phyloP scores from a whole-genome alignment of 257 asterid species.

The Solanum sitiens region DNA sequence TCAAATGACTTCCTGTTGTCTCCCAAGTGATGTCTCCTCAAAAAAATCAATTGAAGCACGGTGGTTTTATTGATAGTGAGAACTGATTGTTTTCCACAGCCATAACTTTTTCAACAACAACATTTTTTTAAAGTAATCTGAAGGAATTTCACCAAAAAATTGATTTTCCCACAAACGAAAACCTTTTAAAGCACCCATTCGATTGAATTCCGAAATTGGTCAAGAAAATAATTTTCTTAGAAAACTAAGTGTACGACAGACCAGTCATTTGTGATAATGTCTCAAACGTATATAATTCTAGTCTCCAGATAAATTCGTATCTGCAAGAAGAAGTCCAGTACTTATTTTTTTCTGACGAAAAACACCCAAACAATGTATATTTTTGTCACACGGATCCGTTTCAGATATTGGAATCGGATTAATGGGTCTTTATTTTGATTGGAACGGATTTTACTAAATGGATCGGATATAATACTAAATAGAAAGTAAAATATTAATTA shows the following conservation, averaged over 20 bases:
- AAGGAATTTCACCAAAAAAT: conserved; percentile 56
- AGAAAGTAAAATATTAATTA: too few relatives aligned
- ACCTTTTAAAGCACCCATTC: conserved; percentile 37
- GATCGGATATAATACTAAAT: too few relatives aligned
- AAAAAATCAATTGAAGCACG: not conserved
- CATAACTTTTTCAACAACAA: conserved; percentile 55
- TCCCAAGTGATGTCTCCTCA: not conserved
- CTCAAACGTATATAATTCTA: conserved; percentile 42
- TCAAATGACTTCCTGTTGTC: not conserved
- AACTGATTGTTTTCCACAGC: conserved; percentile 53
- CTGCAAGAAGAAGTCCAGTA: conserved; percentile 31
- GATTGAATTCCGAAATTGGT: conserved; percentile 50
- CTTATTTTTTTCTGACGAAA: conserved; percentile 33
- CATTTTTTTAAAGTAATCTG: conserved; percentile 41
- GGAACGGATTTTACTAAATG: too few relatives aligned
- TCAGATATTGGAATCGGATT: conserved; percentile 9
- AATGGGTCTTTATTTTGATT: too few relatives aligned
- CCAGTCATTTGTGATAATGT: conserved; percentile 19
- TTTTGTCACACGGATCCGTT: conserved; percentile 36
- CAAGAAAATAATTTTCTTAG: conserved; percentile 50
- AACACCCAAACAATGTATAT: conserved; percentile 39
- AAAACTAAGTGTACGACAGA: conserved; percentile 18
- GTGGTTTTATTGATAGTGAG: not conserved
- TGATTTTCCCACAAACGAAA: conserved; percentile 41
- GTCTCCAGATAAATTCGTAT: conserved; percentile 44